Conservation (phyloP, 148 eudicot genomes). For the Nepenthes gracilis region DNA sequence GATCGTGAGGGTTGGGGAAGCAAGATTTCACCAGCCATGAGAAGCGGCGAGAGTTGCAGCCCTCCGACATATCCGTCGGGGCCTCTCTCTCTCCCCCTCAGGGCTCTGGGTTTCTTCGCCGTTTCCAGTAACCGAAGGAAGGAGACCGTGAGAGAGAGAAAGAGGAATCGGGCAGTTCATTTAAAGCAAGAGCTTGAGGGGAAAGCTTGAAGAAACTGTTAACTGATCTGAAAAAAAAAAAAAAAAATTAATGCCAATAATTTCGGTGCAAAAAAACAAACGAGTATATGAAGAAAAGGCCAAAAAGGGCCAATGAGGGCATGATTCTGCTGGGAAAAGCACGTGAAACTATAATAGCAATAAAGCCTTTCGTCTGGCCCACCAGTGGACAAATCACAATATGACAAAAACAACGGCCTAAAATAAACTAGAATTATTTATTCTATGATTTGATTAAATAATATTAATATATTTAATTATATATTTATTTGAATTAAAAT, state of each 20-base stretch:
- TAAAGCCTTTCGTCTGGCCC: constrained; percentile 14
- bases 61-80: constrained; percentile 15
- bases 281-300: too few relatives aligned
- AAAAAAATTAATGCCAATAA: too few relatives aligned
- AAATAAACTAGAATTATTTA: background rate
- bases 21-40: constrained; percentile 73
- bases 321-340: constrained; percentile 19
- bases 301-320: background rate
- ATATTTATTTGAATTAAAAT: background rate
- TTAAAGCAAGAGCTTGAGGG: too few relatives aligned
- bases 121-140: background rate
- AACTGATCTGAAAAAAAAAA: background rate
- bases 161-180: background rate
- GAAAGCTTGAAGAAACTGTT: too few relatives aligned
- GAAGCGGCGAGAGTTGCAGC: constrained; percentile 64
- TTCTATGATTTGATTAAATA: too few relatives aligned
- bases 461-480: background rate
- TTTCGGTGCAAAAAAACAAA: too few relatives aligned
- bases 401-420: constrained; percentile 4
- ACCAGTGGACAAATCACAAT: constrained; percentile 8
- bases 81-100: constrained; percentile 4
- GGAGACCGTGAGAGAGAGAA: constrained; percentile 1
- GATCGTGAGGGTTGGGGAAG: constrained; percentile 41
- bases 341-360: constrained; percentile 23
- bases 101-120: constrained; percentile 2